Percentiles rank a stretch among this genome's conserved stretches.
These are phyloP conservation scores for Candida michaelii DNA, from an alignment of 805 yeast genomes.

Conservation along the genomic window DNA sequence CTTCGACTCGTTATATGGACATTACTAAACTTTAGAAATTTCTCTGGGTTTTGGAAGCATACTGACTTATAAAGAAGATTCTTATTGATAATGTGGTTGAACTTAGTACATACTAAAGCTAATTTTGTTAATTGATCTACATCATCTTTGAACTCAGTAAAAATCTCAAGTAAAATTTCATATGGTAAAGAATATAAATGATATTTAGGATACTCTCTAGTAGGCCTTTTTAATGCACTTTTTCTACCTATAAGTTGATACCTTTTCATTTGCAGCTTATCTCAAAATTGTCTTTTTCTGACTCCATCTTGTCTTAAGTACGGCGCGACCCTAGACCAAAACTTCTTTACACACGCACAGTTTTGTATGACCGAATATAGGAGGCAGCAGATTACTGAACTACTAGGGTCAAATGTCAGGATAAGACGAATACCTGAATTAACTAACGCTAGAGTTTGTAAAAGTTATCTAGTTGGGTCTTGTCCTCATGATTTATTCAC, in stretches of 20 bases:
- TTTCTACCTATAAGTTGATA: conserved; percentile 45
- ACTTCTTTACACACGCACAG: background rate
- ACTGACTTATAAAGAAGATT: conserved; percentile 37
- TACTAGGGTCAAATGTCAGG: conserved; percentile 65
- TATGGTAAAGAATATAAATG: conserved; percentile 43
- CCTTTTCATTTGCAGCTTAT: conserved; percentile 28
- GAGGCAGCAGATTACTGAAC: conserved; percentile 69
- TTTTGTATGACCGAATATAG: conserved; percentile 66
- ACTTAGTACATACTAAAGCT: conserved; percentile 36
- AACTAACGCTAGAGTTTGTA: conserved; percentile 60
- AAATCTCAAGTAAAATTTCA: conserved; percentile 41
- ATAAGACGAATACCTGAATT: conserved; percentile 42
- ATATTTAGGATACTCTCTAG: conserved; percentile 24
- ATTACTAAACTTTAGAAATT: conserved; percentile 37
- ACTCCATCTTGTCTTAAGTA: background rate
- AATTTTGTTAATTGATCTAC: conserved; percentile 22
- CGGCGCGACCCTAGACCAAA: background rate
- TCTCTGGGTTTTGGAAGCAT: conserved; percentile 21
- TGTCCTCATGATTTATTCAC: conserved; percentile 84
- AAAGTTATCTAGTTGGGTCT: conserved; percentile 75
- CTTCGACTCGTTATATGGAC: conserved; percentile 24
- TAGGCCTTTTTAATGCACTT: conserved; percentile 18
- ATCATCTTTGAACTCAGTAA: conserved; percentile 24
- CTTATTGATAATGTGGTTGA: conserved; percentile 35
- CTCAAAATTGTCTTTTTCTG: background rate